Conservation (phyloP, 2,329 filamentous ascomycete species). For the Periconia digitata region DNA sequence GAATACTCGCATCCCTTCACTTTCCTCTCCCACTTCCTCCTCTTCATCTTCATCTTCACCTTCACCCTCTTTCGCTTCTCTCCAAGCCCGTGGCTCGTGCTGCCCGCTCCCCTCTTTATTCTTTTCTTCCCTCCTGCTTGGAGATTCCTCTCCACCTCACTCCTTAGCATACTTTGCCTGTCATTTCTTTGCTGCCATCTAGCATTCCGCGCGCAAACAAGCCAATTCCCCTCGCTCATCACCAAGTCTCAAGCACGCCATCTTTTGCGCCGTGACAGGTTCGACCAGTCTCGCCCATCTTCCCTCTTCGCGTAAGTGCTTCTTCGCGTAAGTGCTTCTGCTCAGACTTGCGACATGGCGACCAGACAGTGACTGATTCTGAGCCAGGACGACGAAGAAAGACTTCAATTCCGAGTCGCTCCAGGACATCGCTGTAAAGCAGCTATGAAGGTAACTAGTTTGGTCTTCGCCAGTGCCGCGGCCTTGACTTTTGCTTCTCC, state of each 20-base stretch:
- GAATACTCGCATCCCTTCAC: background rate
- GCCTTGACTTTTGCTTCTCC: conserved; percentile 59
- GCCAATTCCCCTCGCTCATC: too few relatives aligned
- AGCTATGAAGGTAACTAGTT: conserved; percentile 34
- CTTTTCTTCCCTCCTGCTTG: conserved; percentile 21
- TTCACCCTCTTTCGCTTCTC: background rate
- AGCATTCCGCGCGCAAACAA: too few relatives aligned
- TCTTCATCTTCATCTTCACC: background rate
- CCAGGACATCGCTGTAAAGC: background rate
- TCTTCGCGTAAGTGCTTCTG: conserved; percentile 5
- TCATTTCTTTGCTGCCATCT: conserved; percentile 22
- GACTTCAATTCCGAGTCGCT: background rate
- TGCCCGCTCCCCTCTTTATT: conserved; percentile 16
- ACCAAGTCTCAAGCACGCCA: background rate
- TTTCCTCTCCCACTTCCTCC: conserved; percentile 1
- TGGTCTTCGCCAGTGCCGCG: conserved; percentile 46
- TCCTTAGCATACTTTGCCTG: conserved; percentile 31
- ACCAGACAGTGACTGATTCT: conserved; percentile 7
- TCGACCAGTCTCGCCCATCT: background rate
- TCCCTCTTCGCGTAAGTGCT: background rate
- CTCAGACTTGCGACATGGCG: background rate
- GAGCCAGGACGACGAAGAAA: background rate
- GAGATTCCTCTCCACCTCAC: conserved; percentile 34
- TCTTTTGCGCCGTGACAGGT: background rate
- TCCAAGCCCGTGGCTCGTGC: background rate